Percentiles rank a stretch among this genome's conserved stretches.
phyloP scores from a whole-genome alignment of 1,284 basidiomycete species.

The Marasmius oreades region DNA sequence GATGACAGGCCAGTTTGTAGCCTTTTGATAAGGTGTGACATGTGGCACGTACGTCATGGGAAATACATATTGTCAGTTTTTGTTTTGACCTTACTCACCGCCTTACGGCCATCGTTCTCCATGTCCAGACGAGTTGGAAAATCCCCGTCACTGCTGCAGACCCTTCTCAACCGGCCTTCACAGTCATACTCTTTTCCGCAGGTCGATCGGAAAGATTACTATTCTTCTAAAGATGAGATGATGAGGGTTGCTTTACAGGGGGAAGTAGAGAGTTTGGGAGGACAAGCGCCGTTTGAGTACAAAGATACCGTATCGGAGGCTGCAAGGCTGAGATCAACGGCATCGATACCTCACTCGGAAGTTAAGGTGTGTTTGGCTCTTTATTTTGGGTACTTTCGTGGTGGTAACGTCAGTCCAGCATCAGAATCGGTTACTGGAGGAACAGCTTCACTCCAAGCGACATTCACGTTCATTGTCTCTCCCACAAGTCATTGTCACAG shows the following conservation, averaged over 20 bases:
- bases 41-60: no score
- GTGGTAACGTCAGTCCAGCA: neutral
- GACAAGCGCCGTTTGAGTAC: neutral
- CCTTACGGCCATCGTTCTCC: no score
- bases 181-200: neutral
- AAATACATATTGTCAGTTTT: no score
- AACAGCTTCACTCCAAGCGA: neutral
- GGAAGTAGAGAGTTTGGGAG: neutral
- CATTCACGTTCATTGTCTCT: slow-evolving; percentile 8
- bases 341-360: neutral
- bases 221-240: slow-evolving; percentile 2
- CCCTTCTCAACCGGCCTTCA: neutral
- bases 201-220: neutral
- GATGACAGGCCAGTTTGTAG: no score
- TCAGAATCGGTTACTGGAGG: neutral
- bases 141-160: neutral
- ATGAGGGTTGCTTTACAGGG: slow-evolving; percentile 1
- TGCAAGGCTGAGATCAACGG: neutral
- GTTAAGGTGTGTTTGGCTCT: neutral
- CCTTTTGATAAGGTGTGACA: no score
- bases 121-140: neutral
- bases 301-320: neutral
- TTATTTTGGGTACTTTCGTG: neutral
- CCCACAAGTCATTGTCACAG: neutral
- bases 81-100: no score